phyloP scores from a whole-genome alignment of 305 asterid genomes.

The Solanum hybrid region DNA sequence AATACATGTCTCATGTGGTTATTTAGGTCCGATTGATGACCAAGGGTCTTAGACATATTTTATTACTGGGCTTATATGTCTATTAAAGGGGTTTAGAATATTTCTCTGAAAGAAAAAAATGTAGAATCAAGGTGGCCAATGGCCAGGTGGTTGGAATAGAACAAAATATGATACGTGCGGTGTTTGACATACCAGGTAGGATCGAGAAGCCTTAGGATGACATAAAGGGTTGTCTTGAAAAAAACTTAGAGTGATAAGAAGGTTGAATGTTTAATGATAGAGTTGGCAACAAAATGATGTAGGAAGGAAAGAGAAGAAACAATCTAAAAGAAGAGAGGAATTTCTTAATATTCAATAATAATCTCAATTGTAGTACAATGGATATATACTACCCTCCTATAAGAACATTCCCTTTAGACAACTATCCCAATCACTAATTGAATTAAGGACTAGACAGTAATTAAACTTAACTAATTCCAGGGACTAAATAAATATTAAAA shows the following conservation, averaged over 20 bases:
- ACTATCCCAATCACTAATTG: background rate
- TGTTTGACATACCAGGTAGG: background rate
- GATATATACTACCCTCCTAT: background rate
- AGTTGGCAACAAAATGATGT: background rate
- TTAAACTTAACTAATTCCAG: background rate
- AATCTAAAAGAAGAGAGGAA: background rate
- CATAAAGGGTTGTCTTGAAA: background rate
- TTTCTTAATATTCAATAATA: background rate
- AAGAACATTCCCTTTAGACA: background rate
- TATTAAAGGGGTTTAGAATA: background rate
- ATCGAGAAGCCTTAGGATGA: background rate
- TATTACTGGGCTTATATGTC: background rate
- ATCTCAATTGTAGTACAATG: background rate
- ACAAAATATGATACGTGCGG: background rate
- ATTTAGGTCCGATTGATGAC: background rate
- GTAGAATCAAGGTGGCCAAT: background rate
- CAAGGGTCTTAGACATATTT: background rate
- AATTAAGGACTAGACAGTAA: background rate
- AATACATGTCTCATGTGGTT: background rate
- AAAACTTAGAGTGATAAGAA: background rate
- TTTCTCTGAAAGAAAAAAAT: background rate
- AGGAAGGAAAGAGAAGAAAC: background rate
- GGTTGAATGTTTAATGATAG: background rate
- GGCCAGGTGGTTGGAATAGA: background rate
- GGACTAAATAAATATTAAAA: background rate